phyloP scores from a whole-genome alignment of 176 grass and related monocot genomes.

The Puya raimondii region DNA sequence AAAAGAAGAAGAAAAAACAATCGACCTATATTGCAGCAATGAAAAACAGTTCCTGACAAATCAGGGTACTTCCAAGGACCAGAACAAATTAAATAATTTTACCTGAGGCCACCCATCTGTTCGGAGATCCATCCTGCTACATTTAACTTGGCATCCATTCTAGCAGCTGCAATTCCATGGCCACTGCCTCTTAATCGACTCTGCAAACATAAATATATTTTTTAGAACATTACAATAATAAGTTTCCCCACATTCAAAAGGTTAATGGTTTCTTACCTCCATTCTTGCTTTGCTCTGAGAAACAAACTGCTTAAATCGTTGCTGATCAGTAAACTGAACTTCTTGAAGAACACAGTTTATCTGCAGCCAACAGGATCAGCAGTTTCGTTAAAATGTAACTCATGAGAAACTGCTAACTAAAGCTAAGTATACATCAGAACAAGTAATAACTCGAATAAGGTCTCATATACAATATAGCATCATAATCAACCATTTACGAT shows the following conservation, averaged over 20 bases:
- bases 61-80: constrained; percentile 12
- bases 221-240: constrained; percentile 23
- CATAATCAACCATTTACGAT: background rate
- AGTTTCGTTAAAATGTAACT: constrained; percentile 16
- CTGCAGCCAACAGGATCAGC: constrained; percentile 35
- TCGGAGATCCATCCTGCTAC: constrained; percentile 84
- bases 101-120: constrained; percentile 97
- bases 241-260: background rate
- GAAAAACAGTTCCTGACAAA: constrained; percentile 1
- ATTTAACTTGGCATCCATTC: constrained; percentile 98
- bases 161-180: constrained; percentile 84
- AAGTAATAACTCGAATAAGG: background rate
- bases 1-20: no score
- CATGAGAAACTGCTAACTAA: background rate
- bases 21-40: no score
- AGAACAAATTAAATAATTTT: constrained; percentile 22
- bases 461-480: background rate
- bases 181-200: constrained; percentile 92
- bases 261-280: constrained; percentile 60
- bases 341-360: constrained; percentile 90
- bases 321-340: constrained; percentile 94
- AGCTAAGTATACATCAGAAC: background rate
- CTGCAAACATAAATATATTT: constrained; percentile 40
- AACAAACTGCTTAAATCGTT: constrained; percentile 99
- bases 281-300: constrained; percentile 94